phyloP scores from a whole-genome alignment of 2,329 filamentous ascomycete species.

The Fusarium coicis region DNA sequence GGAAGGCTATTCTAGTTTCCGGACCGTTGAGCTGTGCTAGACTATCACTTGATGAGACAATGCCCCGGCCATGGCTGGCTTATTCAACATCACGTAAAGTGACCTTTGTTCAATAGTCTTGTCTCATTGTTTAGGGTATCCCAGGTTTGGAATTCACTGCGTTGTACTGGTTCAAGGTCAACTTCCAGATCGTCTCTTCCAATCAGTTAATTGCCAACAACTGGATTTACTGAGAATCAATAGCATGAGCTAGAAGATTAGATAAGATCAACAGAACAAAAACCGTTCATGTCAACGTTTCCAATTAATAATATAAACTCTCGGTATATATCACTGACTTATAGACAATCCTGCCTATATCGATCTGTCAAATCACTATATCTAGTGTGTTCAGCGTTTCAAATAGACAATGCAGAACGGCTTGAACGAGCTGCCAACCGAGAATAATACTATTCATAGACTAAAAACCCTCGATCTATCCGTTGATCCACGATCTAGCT shows the following conservation, averaged over 20 bases:
- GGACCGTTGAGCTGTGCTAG: slow-evolving; percentile 25
- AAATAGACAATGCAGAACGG: not conserved
- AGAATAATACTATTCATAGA: slow-evolving; percentile 1
- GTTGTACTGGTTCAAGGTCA: not conserved
- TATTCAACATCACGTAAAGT: slow-evolving; percentile 6
- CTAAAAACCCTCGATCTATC: not conserved
- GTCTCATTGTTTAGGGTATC: slow-evolving; percentile 9
- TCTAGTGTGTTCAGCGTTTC: slow-evolving; percentile 10
- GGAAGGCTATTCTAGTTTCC: slow-evolving; percentile 29
- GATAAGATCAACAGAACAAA: not conserved
- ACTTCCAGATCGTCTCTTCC: not conserved
- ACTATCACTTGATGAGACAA: slow-evolving; percentile 16
- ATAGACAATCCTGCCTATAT: slow-evolving; percentile 9
- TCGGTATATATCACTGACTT: not conserved
- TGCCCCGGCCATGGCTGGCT: slow-evolving; percentile 14
- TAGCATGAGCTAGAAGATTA: not conserved
- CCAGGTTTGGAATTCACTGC: not conserved
- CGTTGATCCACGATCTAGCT: slow-evolving; percentile 5
- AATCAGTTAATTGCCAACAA: not conserved
- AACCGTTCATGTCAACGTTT: not conserved
- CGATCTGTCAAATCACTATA: slow-evolving; percentile 2
- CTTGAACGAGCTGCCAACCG: not conserved
- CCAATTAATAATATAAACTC: not conserved
- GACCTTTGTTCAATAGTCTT: not conserved
- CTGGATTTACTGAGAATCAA: not conserved